Evolutionary conservation across 1,284 basidiomycete species (phyloP), one percentile per base, ranked within the genome.

Genomic region (Grifola frondosa): DNA sequence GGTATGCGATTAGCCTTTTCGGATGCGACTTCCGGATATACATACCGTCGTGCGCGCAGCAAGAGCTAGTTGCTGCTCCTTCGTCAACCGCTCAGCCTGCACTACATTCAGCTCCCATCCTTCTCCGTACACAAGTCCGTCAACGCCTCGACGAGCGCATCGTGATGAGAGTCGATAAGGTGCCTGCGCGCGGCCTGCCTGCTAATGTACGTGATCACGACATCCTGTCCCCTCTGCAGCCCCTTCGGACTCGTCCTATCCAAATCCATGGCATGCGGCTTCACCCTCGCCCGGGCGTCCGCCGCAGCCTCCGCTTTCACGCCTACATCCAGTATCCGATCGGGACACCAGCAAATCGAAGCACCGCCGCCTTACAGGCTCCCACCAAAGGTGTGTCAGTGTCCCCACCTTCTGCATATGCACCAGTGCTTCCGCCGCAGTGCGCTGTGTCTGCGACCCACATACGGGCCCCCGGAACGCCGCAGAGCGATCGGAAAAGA

Each of bases 161-260:
- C 63, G 54, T 91, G 87, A 49, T 84, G 75, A 42, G 78, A 77
- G 5, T 70, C 59, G 3, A 80, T 70, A 49, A 91, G 65, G 52
- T 75, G 75, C 39, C 88, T 64, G 30, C 77, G 58, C 4, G 68
- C 63, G 3, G 68, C 68, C 64, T 91, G 88, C 25, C 88, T 71
- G 42, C 77, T 81, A 53, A 91, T 81, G 57, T 91, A 91, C 11
- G 84, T 88, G 36, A 91, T 78, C 10, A 88, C 74, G 5, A 88
- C 66, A 39, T 59, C 59, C 40, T 58, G 62, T 23, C 53, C 54
- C 35, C 44, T 48, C n/a, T 50, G 43, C 15, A 48, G 50, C 17
- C 48, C 44, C 29, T 23, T 24, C n/a, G 52, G 32, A 36, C 42
- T 34, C 13, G 37, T 40, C 19, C 29, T 25, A 9, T 41, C 48